Evolutionary conservation across 2,329 filamentous ascomycete genomes (phyloP), one percentile per base, ranked within the genome.

Genomic region (Hypoxylon sp.): DNA sequence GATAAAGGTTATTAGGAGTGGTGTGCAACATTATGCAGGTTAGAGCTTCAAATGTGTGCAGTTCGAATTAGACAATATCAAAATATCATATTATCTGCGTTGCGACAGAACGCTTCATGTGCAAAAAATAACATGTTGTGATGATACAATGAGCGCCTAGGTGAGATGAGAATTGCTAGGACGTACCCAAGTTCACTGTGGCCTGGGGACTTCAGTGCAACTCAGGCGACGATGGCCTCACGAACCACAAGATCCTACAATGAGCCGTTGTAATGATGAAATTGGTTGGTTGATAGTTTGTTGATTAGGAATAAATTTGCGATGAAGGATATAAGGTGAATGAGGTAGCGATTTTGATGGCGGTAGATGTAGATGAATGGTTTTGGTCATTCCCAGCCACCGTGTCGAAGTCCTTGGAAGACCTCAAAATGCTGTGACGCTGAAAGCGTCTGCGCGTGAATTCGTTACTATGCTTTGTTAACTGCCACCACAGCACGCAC

Each of bases 391-490:
- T 54, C 46, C 51, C 19, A 61, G 68, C 69, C 64, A 59, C 65
- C 46, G 35, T 65, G 54, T 55, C 62, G 63, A 58, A 35, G 47
- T 42, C 24, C 24, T 62, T 27, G 24, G 31, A 32, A 24, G 46
- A 32, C 3, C 2, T 39, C 27, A 13, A 19, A 47, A 39, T 31
- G 32, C 52, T 47, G 65, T 51, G 58, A 65, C 62, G 62, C 70
- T 74, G 75, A 73, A 76, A 75, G 73, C 75, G 70, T 72, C 47
- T 52, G 24, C 19, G 53, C 35, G 59, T 15, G 39, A 63, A 60
- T 50, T 39, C 59, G 47, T 29, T 54, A 63, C 52, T 62, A 29
- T 31, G 67, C 74, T 75, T 75, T 73, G 73, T 69, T 59, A 64
- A 63, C 37, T n/a, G 55, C 10, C 53, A 47, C 53, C 13, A 35